Base-by-base conservation (phyloP, 306 rosid species). In the Corylus avellana region DNA sequence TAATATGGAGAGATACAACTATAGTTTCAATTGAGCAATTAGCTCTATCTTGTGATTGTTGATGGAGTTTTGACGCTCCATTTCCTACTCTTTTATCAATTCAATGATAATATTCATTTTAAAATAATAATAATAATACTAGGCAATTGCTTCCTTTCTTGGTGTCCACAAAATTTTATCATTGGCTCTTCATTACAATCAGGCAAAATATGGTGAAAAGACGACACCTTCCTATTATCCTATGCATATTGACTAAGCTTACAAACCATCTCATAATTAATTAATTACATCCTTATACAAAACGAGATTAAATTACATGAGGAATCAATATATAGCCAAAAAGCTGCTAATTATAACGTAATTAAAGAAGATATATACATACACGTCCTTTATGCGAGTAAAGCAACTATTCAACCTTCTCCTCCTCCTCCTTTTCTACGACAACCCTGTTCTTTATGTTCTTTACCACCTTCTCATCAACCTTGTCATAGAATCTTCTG, bases 391-490 rank as follows among this genome's bases (percentile, higher is more conserved):
- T 18, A 8, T 42, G 27, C 29, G 12, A 16, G 58, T 80, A 49
- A 44, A 18, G 37, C 35, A 27, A 56, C 75, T 78, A 88, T 54
- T 88, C 87, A 20, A 51, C 55, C 76, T 90, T 92, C 80, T 90
- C 90, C 49, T 53, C 85, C 76, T 72, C 61, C 44, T 79, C 72
- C 35, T 35, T 69, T 29, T 35, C 42, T 17, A 37, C 12, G 46
- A 37, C 12, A 37, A 87, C 62, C 84, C 53, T 87, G 72, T 55
- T 73, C 73, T 51, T 85, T 20, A 84, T 68, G 62, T 88, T 88
- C 79, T 81, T 80, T 12, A 84, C 50, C 32, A 90, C 86, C 85
- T 84, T 93, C 12, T 87, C 92, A 67, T 91, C 88, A 47, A 91
- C 11, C 55, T 79, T 80, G 73, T 88, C 86, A 39, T 85, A 81